Evolutionary conservation across 148 eudicot species (phyloP), one percentile per base, ranked within the genome.

Genomic region (Vaccinium darrowii): DNA sequence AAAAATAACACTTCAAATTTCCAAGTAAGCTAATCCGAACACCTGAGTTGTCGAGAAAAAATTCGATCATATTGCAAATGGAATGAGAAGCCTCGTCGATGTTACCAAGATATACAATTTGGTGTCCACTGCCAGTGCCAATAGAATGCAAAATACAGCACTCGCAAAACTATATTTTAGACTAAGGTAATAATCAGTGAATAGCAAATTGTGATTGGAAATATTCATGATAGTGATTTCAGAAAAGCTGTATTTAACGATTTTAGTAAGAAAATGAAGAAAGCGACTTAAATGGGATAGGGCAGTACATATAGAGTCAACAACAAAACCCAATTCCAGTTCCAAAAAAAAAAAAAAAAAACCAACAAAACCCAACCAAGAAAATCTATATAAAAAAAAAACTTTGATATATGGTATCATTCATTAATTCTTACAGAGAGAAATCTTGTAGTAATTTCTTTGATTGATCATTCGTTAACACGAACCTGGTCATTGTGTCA

Each of bases 401-500:
- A 15, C 1, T 14, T 10, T 8, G 58, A 1, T 72, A 53, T 19
- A 27, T 60, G 7, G 47, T 58, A 36, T 62, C 10, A 81, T n/a
- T 47, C 19, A 58, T 18, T 33, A 72, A 2, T 18, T 1, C 5
- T n/a, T 74, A 0, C 0, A 76, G 51, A 11, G 52, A 57, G 54
- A 67, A 21, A n/a, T 5, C 36, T 18, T 3, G 52, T 74, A 43
- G 52, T 74, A 43, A 56, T 58, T n/a, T 23, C 14, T 43, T 16
- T 51, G 36, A 49, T 82, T 67, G 30, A 19, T 36, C 11, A 33
- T 30, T 49, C 23, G 21, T 63, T 5, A 8, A 51, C 71, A 63
- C 63, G 58, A 77, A 78, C 83, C 83, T 84, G 74, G 77, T 14
- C 63, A 78, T 58, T 33, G 33, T 33, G 71, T 54, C 58, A 73